Conservation (phyloP, 345 rosid genomes). For the Citrus hindsii region DNA sequence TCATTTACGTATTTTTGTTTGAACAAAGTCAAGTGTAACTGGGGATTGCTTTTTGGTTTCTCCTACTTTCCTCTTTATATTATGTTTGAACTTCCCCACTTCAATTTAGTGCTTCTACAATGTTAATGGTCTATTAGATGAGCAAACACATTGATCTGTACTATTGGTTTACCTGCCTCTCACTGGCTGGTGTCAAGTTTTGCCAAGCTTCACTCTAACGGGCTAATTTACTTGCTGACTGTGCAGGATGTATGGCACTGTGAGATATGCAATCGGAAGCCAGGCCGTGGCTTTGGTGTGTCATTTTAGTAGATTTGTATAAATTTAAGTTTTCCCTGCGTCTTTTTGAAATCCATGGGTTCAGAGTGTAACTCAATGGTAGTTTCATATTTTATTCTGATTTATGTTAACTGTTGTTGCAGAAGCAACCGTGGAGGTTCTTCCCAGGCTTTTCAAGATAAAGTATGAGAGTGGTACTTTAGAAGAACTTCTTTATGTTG, state of each 20-base stretch:
- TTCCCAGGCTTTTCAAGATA: conserved; percentile 97
- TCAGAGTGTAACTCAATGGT: neutral
- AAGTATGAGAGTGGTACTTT: conserved; percentile 98
- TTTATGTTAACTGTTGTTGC: conserved; percentile 23
- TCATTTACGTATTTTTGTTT: neutral
- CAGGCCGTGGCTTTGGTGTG: conserved; percentile 99
- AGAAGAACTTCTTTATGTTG: conserved; percentile 93
- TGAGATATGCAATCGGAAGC: conserved; percentile 94
- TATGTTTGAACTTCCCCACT: neutral
- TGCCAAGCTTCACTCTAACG: neutral
- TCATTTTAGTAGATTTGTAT: neutral
- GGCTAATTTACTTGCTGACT: conserved; percentile 11
- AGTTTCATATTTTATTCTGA: conserved; percentile 3
- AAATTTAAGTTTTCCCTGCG: neutral
- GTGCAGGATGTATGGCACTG: conserved; percentile 98
- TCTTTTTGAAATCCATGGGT: neutral
- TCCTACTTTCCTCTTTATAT: neutral
- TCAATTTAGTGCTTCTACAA: neutral
- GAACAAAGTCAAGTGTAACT: conserved; percentile 11
- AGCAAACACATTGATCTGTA: neutral
- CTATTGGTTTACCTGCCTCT: neutral
- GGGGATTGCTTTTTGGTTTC: neutral
- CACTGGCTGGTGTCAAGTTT: neutral
- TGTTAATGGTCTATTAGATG: neutral
- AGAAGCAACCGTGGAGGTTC: conserved; percentile 98